A percentile compares a stretch with the other conserved stretches of the same genome.
phyloP scores from a whole-genome alignment of 768 basidiomycete genomes.

The Russula lepida region DNA sequence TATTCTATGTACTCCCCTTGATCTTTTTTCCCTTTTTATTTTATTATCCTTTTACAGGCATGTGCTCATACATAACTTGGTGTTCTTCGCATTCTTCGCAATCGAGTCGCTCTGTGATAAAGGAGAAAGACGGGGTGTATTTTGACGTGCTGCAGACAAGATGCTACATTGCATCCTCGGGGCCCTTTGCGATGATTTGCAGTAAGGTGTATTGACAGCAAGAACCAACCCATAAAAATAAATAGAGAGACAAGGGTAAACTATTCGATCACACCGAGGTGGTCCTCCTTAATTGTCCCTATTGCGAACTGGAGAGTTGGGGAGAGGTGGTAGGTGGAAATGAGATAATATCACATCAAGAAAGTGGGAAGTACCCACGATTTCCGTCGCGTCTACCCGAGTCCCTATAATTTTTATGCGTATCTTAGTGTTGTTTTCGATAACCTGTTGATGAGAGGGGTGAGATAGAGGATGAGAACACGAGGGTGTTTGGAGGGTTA shows the following conservation, averaged over 20 bases:
- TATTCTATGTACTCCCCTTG: conserved; percentile 2
- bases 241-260: background rate
- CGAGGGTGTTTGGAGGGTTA: conserved; percentile 24
- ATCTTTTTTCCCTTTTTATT: background rate
- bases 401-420: conserved; percentile 98
- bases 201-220: background rate
- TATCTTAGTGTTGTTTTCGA: conserved; percentile 87
- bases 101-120: background rate
- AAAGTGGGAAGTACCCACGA: conserved; percentile 45
- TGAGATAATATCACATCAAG: background rate
- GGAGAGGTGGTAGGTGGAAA: background rate
- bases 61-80: background rate
- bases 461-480: background rate
- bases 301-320: conserved; percentile 70
- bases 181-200: background rate
- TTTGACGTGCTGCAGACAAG: background rate
- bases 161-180: background rate
- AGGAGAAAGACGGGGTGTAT: background rate
- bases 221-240: background rate
- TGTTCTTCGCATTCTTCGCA: background rate
- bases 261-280: conserved; percentile 84
- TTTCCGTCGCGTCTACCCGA: conserved; percentile 94
- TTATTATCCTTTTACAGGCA: background rate
- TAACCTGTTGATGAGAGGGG: conserved; percentile 45
- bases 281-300: conserved; percentile 97